Conservation (phyloP, 768 basidiomycete species). For the Rossbeevera mucosa region DNA sequence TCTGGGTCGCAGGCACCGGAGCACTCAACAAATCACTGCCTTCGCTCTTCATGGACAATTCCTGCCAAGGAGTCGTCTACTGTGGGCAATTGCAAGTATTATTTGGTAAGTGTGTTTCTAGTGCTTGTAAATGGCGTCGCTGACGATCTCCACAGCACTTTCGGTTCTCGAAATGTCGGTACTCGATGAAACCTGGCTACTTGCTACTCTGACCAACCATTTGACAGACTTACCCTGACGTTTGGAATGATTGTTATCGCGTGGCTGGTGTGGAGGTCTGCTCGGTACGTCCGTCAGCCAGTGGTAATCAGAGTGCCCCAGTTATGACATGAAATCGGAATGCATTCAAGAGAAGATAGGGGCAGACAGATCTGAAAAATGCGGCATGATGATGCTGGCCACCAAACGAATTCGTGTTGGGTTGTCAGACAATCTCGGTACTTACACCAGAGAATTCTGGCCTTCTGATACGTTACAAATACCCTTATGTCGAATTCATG, state of each 20-base stretch:
- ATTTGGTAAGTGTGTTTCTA: slow-evolving; percentile 38
- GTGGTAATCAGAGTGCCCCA: slow-evolving; percentile 24
- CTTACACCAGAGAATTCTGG: not conserved
- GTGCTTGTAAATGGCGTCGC: not conserved
- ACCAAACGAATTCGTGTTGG: not conserved
- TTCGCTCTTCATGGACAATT: slow-evolving; percentile 35
- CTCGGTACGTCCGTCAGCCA: slow-evolving; percentile 34
- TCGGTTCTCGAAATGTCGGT: slow-evolving; percentile 52
- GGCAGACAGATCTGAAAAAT: slow-evolving; percentile 5
- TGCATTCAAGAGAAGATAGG: slow-evolving; percentile 2
- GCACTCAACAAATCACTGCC: slow-evolving; percentile 49
- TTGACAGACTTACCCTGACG: slow-evolving; percentile 42
- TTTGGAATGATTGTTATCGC: slow-evolving; percentile 42
- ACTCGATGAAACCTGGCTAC: not conserved
- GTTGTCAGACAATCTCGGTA: not conserved
- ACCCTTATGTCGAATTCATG: slow-evolving; percentile 5
- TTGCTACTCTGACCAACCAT: slow-evolving; percentile 9
- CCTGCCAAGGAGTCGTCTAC: slow-evolving; percentile 44
- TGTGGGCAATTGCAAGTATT: slow-evolving; percentile 53
- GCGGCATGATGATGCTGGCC: not conserved
- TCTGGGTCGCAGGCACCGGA: slow-evolving; percentile 57
- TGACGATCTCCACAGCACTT: slow-evolving; percentile 33
- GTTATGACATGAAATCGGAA: slow-evolving; percentile 13
- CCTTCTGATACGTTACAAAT: not conserved
- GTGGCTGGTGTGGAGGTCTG: slow-evolving; percentile 53